Evolutionary conservation across 352 stramenopile genomes (phyloP), one percentile per base, ranked within the genome.

Genomic region (Pythium aquatile): DNA sequence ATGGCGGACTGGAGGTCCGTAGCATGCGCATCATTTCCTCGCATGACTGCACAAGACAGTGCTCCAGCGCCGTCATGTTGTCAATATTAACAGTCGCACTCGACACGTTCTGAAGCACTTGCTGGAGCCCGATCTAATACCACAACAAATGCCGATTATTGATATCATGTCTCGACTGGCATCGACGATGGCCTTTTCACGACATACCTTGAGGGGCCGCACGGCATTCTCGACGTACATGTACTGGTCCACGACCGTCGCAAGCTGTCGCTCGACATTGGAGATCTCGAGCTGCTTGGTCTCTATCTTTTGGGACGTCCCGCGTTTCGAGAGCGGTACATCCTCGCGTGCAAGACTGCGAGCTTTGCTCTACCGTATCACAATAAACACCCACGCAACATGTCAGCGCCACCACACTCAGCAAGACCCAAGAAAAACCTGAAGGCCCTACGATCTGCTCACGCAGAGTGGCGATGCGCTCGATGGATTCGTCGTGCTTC

Each of bases 151-250:
- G 20, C 20, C 20, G 20, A 24, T 24, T 24, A 24, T 24, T 24
- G 20, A 24, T 24, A 24, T 24, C 20, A 24, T 24, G 1, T 24
- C 20, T 24, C 20, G 20, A 24, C 20, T 24, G 20, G 20, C 20
- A 24, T 24, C 20, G 20, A 24, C 20, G 20, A 24, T 24, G 20
- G 20, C 20, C 20, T 24, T 24, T 24, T 24, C 20, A 24, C 20
- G 20, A 24, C 20, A 24, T 37, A 91, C 85, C 73, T 94, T 93
- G 48, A 94, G 79, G 0, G 82, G 86, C 2, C 83, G 77, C 10
- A 94, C 79, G 35, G 71, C 83, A 61, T 92, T 81, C 37, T 94
- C 83, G 1, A 93, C 83, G 63, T 87, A 94, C 74, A 88, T 87
- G 60, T 90, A 94, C 63, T 93, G 79, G 29, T 94, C 83, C 17